phyloP scores from a whole-genome alignment of 441 rosid species.

The Metrosideros polymorpha region DNA sequence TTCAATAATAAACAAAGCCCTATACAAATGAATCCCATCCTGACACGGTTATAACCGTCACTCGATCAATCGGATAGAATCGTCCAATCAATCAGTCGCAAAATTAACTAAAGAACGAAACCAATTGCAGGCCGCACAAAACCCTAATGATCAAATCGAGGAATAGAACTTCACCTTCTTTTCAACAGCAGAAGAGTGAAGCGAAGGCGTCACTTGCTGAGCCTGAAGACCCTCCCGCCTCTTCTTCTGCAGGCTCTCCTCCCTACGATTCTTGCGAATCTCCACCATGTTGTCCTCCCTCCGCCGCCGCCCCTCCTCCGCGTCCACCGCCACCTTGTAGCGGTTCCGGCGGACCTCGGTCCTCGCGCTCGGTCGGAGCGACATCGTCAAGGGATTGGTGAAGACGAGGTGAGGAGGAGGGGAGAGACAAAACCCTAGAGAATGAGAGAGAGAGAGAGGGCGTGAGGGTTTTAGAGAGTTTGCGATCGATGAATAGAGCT shows the following conservation, averaged over 20 bases:
- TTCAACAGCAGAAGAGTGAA: conserved; percentile 40
- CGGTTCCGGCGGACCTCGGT: conserved; percentile 68
- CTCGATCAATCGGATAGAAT: not conserved
- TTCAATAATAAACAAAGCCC: not conserved
- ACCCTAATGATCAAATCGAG: not conserved
- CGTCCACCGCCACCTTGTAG: conserved; percentile 88
- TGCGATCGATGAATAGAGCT: not conserved
- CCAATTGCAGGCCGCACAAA: not conserved
- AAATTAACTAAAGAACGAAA: not conserved
- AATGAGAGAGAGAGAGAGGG: not conserved
- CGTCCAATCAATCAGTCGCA: not conserved
- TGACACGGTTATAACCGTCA: not conserved
- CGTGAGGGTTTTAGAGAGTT: not conserved
- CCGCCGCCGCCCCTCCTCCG: conserved; percentile 84
- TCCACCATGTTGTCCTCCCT: conserved; percentile 94
- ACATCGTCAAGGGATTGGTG: conserved; percentile 27
- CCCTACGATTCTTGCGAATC: conserved; percentile 85
- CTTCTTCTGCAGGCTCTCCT: conserved; percentile 82
- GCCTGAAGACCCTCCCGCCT: conserved; percentile 73
- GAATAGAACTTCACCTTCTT: conserved; percentile 41
- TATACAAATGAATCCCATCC: not conserved
- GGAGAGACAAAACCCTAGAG: not conserved
- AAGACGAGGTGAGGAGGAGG: not conserved
- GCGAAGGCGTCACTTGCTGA: conserved; percentile 32
- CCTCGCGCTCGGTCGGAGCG: conserved; percentile 74